These are phyloP conservation scores for Thuidium tamariscinum DNA, from an alignment of 225 moss, liverwort and hornwort species.

Conservation along the genomic window DNA sequence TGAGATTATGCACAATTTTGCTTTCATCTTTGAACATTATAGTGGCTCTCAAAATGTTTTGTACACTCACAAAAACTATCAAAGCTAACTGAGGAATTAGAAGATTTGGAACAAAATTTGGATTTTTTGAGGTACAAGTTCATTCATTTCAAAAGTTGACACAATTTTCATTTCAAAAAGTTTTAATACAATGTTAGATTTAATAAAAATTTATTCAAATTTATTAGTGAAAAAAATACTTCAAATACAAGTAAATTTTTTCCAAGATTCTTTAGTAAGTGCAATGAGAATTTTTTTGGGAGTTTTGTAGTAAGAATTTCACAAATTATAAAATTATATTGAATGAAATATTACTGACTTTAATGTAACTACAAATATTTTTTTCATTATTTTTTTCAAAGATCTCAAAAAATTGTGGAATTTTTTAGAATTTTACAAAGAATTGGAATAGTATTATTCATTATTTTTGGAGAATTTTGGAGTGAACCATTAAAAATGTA, in stretches of 20 bases:
- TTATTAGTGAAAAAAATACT: neutral
- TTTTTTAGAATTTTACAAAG: fast-evolving
- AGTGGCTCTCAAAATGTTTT: too few species aligned
- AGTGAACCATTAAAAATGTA: too few species aligned
- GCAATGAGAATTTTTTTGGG: neutral
- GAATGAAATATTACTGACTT: neutral
- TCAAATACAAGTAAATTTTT: too few species aligned
- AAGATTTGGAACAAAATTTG: neutral
- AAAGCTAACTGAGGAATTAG: neutral
- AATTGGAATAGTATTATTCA: neutral
- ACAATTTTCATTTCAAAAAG: too few species aligned
- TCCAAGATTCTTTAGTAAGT: neutral
- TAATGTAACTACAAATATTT: neutral
- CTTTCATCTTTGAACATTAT: neutral
- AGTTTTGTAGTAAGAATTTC: neutral
- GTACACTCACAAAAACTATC: neutral
- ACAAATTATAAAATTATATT: neutral
- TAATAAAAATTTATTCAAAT: neutral
- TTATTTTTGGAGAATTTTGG: neutral
- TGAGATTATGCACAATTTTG: neutral
- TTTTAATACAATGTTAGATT: neutral
- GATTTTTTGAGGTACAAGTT: neutral
- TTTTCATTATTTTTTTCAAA: neutral
- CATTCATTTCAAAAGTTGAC: neutral
- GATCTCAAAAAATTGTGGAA: neutral